Base-by-base conservation (phyloP, 768 basidiomycete species). In the Chalciporus chontae region DNA sequence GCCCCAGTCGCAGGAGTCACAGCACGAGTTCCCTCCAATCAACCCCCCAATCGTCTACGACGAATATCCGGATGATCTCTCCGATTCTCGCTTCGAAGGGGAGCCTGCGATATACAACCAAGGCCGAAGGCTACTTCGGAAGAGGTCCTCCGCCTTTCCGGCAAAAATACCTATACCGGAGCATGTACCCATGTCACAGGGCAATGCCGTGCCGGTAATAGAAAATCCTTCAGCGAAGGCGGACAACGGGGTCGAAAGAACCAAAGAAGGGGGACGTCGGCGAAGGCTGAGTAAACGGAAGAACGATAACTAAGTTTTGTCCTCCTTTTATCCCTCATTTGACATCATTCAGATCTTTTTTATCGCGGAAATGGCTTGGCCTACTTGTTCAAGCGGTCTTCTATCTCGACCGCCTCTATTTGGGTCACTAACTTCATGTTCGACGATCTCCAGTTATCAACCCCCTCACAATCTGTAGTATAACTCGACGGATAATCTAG, bases 231-330 rank as follows among this genome's bases (percentile, higher is more conserved):
- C 40, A 31, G 29, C 50, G 26, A 55, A 55, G 47, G 39, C 29
- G 56, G 55, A 11, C 24, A 51, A 54, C 14, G 62, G 60, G 38
- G 43, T 14, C 29, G 54, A 57, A 43, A 52, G 51, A 45, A 52
- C 43, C 37, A 64, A 60, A 48, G 61, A 66, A 53, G 58, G 44
- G 55, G 44, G 46, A 38, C 66, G 56, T 52, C 61, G 66, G 47
- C 68, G 66, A 62, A 68, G 40, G 53, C 50, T 68, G 53, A 68
- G 66, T 57, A 68, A 68, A 58, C 68, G 66, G 58, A 68, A 60
- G 55, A 45, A 44, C 50, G 56, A 64, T 56, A 47, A 44, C 45
- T 60, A 46, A 66, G 47, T 53, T 58, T 50, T 45, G 43, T n/a
- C 43, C 43, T 43, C 45, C 34, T 47, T 39, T 37, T 43, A 47